Evolutionary conservation across 2,329 filamentous ascomycete genomes (phyloP).

Genomic region (Arachnomyces sp.): DNA sequence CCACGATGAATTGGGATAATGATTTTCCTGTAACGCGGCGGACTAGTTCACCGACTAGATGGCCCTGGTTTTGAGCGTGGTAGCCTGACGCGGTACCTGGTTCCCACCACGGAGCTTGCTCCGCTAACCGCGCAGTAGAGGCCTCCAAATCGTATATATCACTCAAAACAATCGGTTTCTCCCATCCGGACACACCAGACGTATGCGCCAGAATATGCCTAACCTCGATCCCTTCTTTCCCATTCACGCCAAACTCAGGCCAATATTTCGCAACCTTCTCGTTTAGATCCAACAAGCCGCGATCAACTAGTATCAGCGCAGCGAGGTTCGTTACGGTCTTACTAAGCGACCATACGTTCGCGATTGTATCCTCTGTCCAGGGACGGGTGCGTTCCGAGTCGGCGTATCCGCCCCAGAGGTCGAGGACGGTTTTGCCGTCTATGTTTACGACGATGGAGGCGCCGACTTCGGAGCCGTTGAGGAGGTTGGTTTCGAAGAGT

Average conservation of each 20-base stretch:
- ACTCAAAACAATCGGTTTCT: slow-evolving; percentile 22
- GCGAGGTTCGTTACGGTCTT: slow-evolving; percentile 34
- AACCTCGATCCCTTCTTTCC: slow-evolving; percentile 34
- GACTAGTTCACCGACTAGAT: slow-evolving; percentile 38
- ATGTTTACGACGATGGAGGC: slow-evolving; percentile 38
- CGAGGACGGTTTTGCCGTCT: slow-evolving; percentile 34
- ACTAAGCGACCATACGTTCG: slow-evolving; percentile 34
- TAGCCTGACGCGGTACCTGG: slow-evolving; percentile 39
- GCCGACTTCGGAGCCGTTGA: slow-evolving; percentile 35
- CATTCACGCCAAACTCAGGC: slow-evolving; percentile 39
- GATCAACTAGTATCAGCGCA: slow-evolving; percentile 32
- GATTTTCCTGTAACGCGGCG: slow-evolving; percentile 33
- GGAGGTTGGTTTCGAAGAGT: slow-evolving; percentile 28
- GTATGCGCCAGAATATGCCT: slow-evolving; percentile 36
- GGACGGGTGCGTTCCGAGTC: slow-evolving; percentile 22
- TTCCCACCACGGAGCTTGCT: slow-evolving; percentile 38
- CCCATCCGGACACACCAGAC: slow-evolving; percentile 28
- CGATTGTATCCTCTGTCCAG: slow-evolving; percentile 36
- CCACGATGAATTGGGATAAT: slow-evolving; percentile 36
- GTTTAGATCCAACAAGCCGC: slow-evolving; percentile 29
- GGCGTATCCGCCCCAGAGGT: slow-evolving; percentile 38
- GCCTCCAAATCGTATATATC: slow-evolving; percentile 27
- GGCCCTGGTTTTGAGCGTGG: slow-evolving; percentile 34
- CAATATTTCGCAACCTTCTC: slow-evolving; percentile 37
- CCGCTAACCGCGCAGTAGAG: slow-evolving; percentile 28